Conservation (phyloP, 768 basidiomycete species). For the Russula lepida region DNA sequence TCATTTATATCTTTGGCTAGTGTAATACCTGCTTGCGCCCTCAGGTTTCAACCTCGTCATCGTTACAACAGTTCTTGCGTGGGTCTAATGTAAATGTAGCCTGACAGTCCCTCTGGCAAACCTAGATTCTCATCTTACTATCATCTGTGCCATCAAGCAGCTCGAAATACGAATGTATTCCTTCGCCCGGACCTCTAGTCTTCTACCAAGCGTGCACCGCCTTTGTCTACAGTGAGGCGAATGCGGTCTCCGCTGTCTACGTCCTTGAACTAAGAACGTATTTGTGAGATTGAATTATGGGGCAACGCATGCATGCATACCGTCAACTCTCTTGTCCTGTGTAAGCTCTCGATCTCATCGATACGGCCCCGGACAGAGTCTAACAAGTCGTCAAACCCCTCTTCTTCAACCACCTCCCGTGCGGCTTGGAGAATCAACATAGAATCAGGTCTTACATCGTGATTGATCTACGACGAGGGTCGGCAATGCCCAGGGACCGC, state of each 20-base stretch:
- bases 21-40: background rate
- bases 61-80: background rate
- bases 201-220: constrained; percentile 33
- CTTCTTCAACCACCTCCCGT: constrained; percentile 57
- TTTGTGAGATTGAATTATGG: constrained; percentile 6
- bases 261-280: constrained; percentile 35
- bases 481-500: background rate
- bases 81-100: background rate
- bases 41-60: background rate
- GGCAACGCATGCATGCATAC: constrained; percentile 28
- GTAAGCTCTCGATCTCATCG: constrained; percentile 81
- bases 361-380: constrained; percentile 67
- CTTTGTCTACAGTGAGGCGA: constrained; percentile 50
- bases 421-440: constrained; percentile 69
- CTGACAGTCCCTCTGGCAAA: background rate
- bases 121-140: background rate
- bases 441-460: constrained; percentile 75
- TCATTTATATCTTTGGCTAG: background rate
- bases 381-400: constrained; percentile 73
- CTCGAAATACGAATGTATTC: background rate
- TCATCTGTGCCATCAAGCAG: background rate
- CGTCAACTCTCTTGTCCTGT: constrained; percentile 69
- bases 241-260: constrained; percentile 33
- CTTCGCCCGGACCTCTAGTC: constrained; percentile 9
- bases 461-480: constrained; percentile 43